Conservation (phyloP, 2,329 filamentous ascomycete species). For the Talaromyces funiculosus region DNA sequence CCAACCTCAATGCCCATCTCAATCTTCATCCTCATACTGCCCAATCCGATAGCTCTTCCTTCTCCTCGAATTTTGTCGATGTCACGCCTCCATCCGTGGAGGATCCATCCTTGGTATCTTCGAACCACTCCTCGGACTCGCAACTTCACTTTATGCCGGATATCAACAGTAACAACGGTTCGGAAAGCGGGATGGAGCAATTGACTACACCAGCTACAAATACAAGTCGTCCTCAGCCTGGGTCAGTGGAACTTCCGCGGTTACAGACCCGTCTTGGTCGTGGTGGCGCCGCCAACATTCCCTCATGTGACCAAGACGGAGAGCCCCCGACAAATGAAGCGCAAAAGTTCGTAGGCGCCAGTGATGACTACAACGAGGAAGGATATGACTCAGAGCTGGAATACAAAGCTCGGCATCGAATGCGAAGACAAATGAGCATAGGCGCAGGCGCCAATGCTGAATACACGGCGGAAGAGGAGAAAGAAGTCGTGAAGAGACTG, state of each 20-base stretch:
- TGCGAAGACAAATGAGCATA: slow-evolving; percentile 11
- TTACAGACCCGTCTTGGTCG: slow-evolving; percentile 31
- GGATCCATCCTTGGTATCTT: slow-evolving; percentile 16
- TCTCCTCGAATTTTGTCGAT: slow-evolving; percentile 21
- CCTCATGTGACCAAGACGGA: slow-evolving; percentile 1
- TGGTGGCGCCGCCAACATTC: background rate
- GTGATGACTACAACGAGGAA: slow-evolving; percentile 19
- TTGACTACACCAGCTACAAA: background rate
- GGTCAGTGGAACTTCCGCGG: slow-evolving; percentile 21
- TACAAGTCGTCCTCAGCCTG: slow-evolving; percentile 14
- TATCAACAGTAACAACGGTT: slow-evolving; percentile 27
- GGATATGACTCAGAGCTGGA: slow-evolving; percentile 26
- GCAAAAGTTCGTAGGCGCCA: background rate
- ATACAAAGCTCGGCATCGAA: slow-evolving; percentile 22
- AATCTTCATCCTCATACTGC: background rate
- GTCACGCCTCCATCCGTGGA: slow-evolving; percentile 12
- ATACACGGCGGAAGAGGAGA: slow-evolving; percentile 62
- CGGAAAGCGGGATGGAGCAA: slow-evolving; percentile 8
- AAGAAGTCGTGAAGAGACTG: slow-evolving; percentile 64
- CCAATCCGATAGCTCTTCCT: slow-evolving; percentile 19
- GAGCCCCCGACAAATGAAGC: background rate
- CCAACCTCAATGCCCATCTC: background rate
- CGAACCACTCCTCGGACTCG: slow-evolving; percentile 21
- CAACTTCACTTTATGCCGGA: slow-evolving; percentile 28
- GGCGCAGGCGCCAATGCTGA: background rate